A percentile compares a stretch with the other conserved stretches of the same genome.
phyloP scores from a whole-genome alignment of 208 protist genomes.

The Trypanosoma scelopori region DNA sequence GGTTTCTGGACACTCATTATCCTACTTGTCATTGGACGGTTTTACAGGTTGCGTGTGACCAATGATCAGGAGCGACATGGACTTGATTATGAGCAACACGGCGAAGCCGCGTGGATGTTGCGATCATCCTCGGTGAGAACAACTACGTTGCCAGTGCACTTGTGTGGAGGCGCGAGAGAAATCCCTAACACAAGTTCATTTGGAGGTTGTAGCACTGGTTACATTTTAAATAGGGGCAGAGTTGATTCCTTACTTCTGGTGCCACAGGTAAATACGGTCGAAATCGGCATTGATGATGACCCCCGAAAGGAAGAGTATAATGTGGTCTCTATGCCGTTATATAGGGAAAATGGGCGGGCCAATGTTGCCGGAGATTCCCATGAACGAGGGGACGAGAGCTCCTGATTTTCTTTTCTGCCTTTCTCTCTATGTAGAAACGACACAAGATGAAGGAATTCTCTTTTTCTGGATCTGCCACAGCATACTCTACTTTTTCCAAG shows the following conservation, averaged over 20 bases:
- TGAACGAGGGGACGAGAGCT: neutral
- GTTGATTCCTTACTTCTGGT: constrained; percentile 5
- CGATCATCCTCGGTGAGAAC: neutral
- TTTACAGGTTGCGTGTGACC: constrained; percentile 21
- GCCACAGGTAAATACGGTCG: constrained; percentile 2
- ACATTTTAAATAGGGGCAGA: constrained; percentile 7
- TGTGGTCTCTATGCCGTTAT: neutral
- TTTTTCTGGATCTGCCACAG: constrained; percentile 1
- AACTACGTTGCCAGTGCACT: neutral
- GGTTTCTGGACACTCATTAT: constrained; percentile 24
- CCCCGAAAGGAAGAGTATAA: constrained; percentile 10
- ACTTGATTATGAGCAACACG: constrained; percentile 19
- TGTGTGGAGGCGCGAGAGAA: neutral
- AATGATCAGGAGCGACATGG: constrained; percentile 13
- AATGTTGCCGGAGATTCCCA: neutral
- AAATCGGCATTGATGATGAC: constrained; percentile 11
- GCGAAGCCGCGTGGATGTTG: constrained; percentile 14
- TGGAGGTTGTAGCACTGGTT: neutral
- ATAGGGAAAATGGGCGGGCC: neutral
- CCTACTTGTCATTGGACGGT: constrained; percentile 19
- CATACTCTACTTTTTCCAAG: too few species aligned
- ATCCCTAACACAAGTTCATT: constrained; percentile 9
- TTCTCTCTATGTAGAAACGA: neutral
- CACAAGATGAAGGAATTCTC: neutral
- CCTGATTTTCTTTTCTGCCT: neutral